Percentiles rank a stretch among this genome's conserved stretches.
Conservation (phyloP, 2,329 filamentous ascomycete genomes). For the Hirsutella rhossiliensis region DNA sequence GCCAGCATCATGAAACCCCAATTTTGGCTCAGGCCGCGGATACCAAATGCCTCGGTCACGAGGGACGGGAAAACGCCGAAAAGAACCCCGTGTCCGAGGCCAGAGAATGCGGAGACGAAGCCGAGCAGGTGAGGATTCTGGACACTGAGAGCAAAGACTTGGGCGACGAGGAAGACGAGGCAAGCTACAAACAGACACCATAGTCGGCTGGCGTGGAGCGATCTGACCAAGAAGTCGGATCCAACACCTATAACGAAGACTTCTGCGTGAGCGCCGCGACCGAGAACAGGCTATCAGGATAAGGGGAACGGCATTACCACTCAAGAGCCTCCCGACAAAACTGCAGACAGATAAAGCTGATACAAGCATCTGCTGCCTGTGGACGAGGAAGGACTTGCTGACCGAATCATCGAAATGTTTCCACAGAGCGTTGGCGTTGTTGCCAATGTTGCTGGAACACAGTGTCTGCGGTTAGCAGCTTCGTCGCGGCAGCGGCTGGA, state of each 20-base stretch:
- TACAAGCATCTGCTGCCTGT: conserved; percentile 81
- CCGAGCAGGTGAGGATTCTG: conserved; percentile 66
- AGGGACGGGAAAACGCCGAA: conserved; percentile 92
- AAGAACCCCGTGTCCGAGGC: conserved; percentile 81
- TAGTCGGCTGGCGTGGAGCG: conserved; percentile 65
- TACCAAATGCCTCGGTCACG: conserved; percentile 80
- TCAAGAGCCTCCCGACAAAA: conserved; percentile 69
- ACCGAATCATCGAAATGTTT: conserved; percentile 67
- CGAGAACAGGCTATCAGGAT: neutral
- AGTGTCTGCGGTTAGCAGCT: neutral
- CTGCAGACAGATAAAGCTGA: conserved; percentile 85
- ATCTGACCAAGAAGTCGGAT: conserved; percentile 80
- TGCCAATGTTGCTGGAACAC: conserved; percentile 72
- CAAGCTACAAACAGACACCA: conserved; percentile 83
- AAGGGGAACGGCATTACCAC: conserved; percentile 34
- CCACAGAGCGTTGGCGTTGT: conserved; percentile 81
- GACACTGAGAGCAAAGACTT: conserved; percentile 64
- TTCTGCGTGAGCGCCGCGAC: conserved; percentile 12
- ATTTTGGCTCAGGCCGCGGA: conserved; percentile 81
- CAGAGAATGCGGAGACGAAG: conserved; percentile 71
- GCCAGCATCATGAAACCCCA: conserved; percentile 93
- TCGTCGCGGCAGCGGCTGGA: neutral
- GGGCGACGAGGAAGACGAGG: conserved; percentile 65
- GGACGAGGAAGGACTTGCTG: conserved; percentile 61
- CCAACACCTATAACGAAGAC: conserved; percentile 50